Conservation (phyloP, 2,329 filamentous ascomycete species). For the Fusarium palustre region DNA sequence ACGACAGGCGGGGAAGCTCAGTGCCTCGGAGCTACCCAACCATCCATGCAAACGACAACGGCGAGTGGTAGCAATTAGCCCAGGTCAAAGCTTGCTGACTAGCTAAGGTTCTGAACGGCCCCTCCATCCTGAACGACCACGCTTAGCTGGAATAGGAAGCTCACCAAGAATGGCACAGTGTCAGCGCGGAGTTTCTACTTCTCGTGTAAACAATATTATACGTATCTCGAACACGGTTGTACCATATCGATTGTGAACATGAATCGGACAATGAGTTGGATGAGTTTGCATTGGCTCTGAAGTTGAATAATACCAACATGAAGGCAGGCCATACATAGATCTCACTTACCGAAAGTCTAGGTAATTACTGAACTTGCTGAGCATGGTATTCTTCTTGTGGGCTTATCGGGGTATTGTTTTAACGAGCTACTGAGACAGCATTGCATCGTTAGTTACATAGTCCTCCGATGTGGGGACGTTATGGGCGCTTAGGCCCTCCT, state of each 20-base stretch:
- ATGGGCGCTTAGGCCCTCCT: slow-evolving; percentile 32
- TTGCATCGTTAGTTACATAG: slow-evolving; percentile 30
- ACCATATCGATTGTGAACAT: neutral
- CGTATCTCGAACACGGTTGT: neutral
- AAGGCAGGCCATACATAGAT: neutral
- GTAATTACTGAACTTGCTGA: neutral
- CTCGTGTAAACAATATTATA: slow-evolving; percentile 6
- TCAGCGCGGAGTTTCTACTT: slow-evolving; percentile 17
- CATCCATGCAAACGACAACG: slow-evolving; percentile 34
- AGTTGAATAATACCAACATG: neutral
- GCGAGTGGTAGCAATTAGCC: slow-evolving; percentile 13
- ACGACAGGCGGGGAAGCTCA: slow-evolving; percentile 38
- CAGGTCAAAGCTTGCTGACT: slow-evolving; percentile 24
- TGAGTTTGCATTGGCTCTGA: too few relatives aligned
- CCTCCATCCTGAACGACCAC: slow-evolving; percentile 12
- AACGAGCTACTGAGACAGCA: slow-evolving; percentile 3
- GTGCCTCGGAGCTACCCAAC: slow-evolving; percentile 26
- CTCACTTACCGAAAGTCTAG: neutral
- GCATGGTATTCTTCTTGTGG: too few relatives aligned
- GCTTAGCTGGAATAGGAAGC: slow-evolving; percentile 46
- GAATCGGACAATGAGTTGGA: neutral
- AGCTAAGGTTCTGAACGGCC: slow-evolving; percentile 31
- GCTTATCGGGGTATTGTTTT: slow-evolving; percentile 15
- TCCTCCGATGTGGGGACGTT: slow-evolving; percentile 20
- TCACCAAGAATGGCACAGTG: slow-evolving; percentile 43